Evolutionary conservation across 371 early-diverging fungal genomes (phyloP).

Genomic region (Mortierella sp.): DNA sequence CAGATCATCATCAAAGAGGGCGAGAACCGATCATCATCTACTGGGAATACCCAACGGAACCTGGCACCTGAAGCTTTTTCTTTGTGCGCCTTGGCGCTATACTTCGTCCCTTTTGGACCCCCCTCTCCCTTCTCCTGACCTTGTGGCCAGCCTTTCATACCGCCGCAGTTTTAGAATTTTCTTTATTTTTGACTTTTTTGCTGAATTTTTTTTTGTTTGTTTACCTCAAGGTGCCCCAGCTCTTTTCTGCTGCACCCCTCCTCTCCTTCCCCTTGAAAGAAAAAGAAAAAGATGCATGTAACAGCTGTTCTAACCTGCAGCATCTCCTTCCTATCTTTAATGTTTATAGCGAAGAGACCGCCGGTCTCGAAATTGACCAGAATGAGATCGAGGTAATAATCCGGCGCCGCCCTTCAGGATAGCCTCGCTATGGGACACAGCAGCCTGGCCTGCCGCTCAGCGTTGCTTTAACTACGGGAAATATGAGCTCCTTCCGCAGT

Average conservation of each 20-base stretch:
- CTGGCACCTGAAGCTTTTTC: neutral
- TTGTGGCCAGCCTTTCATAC: neutral
- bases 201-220: neutral
- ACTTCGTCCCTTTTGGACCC: neutral
- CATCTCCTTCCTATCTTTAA: neutral
- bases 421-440: neutral
- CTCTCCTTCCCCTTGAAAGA: neutral
- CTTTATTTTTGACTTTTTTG: neutral
- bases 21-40: neutral
- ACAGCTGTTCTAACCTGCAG: conserved; percentile 7
- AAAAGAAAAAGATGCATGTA: neutral
- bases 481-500: neutral
- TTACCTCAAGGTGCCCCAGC: neutral
- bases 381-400: conserved; percentile 56
- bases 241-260: neutral
- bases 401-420: neutral
- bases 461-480: neutral
- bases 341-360: conserved; percentile 33
- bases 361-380: conserved; percentile 51
- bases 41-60: neutral
- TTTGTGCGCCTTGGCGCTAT: conserved; percentile 1
- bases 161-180: conserved; percentile 10
- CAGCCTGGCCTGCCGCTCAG: neutral
- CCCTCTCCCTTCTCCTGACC: neutral
- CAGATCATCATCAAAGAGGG: neutral